These are phyloP conservation scores for Colletotrichum sp. DNA, from an alignment of 2,329 filamentous ascomycete genomes.

Conservation along the genomic window DNA sequence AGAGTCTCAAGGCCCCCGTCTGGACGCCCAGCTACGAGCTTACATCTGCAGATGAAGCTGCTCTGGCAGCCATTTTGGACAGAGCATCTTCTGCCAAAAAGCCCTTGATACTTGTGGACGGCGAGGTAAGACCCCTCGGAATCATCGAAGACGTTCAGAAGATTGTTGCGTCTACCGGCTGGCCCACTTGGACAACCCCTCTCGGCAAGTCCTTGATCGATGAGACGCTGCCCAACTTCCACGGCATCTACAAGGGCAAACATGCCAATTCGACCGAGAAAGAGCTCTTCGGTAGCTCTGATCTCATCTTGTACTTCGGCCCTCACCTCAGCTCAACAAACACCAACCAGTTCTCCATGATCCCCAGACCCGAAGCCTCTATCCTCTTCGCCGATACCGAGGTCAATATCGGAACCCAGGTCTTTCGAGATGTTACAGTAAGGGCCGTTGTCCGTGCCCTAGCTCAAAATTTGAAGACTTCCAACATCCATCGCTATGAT, in stretches of 20 bases:
- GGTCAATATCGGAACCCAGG: conserved; percentile 19
- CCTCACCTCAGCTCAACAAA: conserved; percentile 9
- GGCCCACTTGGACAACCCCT: background rate
- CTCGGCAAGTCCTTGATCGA: conserved; percentile 1
- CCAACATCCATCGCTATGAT: conserved; percentile 27
- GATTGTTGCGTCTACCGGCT: background rate
- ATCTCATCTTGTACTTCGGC: conserved; percentile 22
- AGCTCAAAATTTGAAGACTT: conserved; percentile 24
- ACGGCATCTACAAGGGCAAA: background rate
- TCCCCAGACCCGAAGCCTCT: background rate
- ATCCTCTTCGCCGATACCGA: conserved; percentile 34
- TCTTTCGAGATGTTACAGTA: conserved; percentile 33
- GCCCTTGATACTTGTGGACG: background rate
- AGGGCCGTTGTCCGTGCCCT: conserved; percentile 26
- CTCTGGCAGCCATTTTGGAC: conserved; percentile 39
- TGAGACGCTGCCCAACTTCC: background rate
- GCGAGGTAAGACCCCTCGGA: background rate
- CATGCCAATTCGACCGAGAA: conserved; percentile 25
- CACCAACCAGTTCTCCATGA: background rate
- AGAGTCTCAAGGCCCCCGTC: conserved; percentile 31
- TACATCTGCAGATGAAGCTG: conserved; percentile 27
- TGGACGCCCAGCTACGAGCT: conserved; percentile 18
- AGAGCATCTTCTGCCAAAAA: conserved; percentile 38
- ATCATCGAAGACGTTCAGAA: background rate
- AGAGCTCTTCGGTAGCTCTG: background rate